Evolutionary conservation across 129 eudicot genomes (phyloP).

Genomic region (Glebionis coronaria): DNA sequence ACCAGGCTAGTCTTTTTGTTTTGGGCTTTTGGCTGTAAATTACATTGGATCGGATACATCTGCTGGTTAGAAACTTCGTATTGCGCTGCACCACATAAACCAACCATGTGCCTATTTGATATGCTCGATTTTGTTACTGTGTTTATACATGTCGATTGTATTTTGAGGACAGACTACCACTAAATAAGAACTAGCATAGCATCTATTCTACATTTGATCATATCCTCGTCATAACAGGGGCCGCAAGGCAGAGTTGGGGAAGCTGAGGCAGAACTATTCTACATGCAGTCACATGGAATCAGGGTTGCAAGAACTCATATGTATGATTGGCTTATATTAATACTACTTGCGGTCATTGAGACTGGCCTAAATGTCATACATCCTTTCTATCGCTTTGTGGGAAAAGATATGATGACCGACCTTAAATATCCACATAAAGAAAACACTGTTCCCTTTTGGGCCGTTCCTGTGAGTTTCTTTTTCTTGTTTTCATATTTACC

Average conservation of each 20-base stretch:
- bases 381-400: conserved; percentile 76
- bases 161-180: not conserved
- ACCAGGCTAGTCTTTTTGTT: no score
- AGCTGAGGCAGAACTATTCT: conserved; percentile 44
- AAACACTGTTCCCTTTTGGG: conserved; percentile 78
- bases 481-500: not conserved
- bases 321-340: conserved; percentile 79
- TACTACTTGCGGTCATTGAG: conserved; percentile 55
- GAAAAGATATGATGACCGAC: conserved; percentile 72
- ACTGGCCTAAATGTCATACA: conserved; percentile 46
- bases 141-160: no score
- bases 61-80: no score
- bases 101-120: no score
- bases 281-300: no score
- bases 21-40: no score
- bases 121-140: no score
- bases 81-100: no score
- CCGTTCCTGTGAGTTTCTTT: conserved; percentile 69
- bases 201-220: not conserved
- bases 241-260: conserved; percentile 47
- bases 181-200: not conserved
- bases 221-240: conserved; percentile 19
- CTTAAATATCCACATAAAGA: conserved; percentile 72
- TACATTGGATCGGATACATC: no score
- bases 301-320: no score